Conservation (phyloP, 2,329 filamentous ascomycete genomes). For the Apiospora koreana region DNA sequence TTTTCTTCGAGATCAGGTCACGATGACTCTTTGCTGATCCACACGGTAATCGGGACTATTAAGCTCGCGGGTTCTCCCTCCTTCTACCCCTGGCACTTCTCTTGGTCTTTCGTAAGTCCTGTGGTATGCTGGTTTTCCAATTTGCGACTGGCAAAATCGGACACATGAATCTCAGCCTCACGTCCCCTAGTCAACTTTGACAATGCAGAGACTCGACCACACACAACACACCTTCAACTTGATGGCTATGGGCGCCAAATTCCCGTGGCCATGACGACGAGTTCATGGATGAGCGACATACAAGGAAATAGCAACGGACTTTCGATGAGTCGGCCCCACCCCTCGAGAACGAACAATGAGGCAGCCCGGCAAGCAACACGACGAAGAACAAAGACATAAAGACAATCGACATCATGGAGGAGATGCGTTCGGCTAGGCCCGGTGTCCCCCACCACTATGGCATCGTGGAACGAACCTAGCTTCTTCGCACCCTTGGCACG, state of each 20-base stretch:
- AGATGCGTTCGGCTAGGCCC: too few relatives aligned
- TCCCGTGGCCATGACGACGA: background rate
- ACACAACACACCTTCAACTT: background rate
- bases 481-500: background rate
- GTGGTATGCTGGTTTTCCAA: background rate
- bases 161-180: background rate
- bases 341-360: background rate
- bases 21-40: conserved; percentile 1
- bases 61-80: background rate
- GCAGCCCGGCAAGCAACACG: background rate
- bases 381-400: background rate
- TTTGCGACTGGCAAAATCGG: background rate
- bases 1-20: background rate
- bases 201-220: background rate
- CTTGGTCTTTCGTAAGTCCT: background rate
- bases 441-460: background rate
- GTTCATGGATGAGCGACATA: background rate
- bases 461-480: background rate
- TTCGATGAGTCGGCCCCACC: background rate
- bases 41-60: background rate
- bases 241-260: background rate
- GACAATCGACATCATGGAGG: background rate
- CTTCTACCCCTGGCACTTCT: background rate
- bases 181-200: background rate
- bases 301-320: background rate